Conservation (phyloP, 768 basidiomycete genomes). For the Tricholoma sp. region DNA sequence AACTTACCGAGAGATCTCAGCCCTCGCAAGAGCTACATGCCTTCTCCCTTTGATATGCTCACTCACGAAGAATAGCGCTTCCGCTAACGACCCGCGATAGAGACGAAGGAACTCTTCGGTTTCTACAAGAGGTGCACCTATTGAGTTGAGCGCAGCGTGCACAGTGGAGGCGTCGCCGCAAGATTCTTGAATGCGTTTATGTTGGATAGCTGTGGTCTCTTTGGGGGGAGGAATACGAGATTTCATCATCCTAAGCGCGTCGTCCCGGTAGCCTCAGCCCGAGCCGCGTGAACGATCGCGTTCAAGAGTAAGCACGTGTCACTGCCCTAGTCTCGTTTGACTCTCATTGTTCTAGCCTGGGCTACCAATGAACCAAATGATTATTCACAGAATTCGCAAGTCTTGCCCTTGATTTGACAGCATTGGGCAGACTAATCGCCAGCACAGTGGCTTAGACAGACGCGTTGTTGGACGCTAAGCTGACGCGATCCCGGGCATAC, state of each 20-base stretch:
- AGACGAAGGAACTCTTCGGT: slow-evolving; percentile 13
- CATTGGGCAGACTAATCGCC: too few species aligned
- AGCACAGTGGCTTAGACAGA: too few species aligned
- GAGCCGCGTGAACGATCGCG: neutral
- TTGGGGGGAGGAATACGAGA: slow-evolving; percentile 10
- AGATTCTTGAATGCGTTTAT: neutral
- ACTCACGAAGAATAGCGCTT: slow-evolving; percentile 12
- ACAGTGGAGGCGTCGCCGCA: slow-evolving; percentile 3
- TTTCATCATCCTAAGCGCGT: slow-evolving; percentile 2
- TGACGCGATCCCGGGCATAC: too few species aligned
- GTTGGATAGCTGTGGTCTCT: neutral
- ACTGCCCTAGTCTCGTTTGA: too few species aligned
- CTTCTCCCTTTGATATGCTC: slow-evolving; percentile 14
- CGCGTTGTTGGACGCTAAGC: too few species aligned
- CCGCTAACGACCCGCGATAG: slow-evolving; percentile 12
- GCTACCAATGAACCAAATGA: too few species aligned
- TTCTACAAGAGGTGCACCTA: slow-evolving; percentile 12
- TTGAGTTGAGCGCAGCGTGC: slow-evolving; percentile 1
- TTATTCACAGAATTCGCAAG: too few species aligned
- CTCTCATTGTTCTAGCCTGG: too few species aligned
- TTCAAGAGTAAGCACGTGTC: neutral
- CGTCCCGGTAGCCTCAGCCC: too few species aligned
- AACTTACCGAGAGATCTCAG: slow-evolving; percentile 12
- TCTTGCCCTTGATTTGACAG: too few species aligned
- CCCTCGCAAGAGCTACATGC: slow-evolving; percentile 8